Base-by-base conservation (phyloP, 2,329 filamentous ascomycete genomes). In the Fusarium domesticum region DNA sequence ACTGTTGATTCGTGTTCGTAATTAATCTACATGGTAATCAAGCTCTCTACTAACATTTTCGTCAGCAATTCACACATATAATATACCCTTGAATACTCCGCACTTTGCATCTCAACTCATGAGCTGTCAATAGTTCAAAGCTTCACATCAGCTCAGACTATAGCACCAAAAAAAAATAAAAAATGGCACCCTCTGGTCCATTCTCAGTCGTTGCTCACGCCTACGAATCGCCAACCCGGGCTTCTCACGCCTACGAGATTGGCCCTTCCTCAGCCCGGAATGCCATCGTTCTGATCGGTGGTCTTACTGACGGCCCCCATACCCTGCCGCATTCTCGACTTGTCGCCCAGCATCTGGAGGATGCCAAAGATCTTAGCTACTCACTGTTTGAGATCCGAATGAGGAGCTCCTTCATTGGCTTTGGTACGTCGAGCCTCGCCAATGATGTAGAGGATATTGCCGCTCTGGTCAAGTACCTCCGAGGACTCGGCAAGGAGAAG, bases 231-330 rank as follows among this genome's bases (percentile, higher is more conserved):
- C 62, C 67, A 5, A 68, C 64, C 12, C 52, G 64, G 6, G 58
- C 66, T 37, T 66, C 70, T 6, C 70, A 67, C 45, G 74, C 74
- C 23, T 78, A 78, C 51, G 75, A 78, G 55, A 57, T 67, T 15
- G 74, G 75, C 18, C 60, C 63, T 14, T 33, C 54, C 10, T 57
- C 65, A 32, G 64, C 70, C 45, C 69, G 63, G 38, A 81, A 87
- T 64, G 82, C 81, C 3, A 65, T 89, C 42, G 65, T 89, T 48
- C 86, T 85, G 67, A 75, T 89, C 50, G 84, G 83, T 49, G 86
- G 86, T 28, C 76, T 90, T 14, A 76, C 76, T 30, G 86, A 89
- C 63, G 84, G 84, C 2, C 78, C 85, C 46, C 78, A 85, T 50
- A 83, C 81, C 0, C 75, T 85, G 7, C 68, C 74, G 1, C 87